Evolutionary conservation across 129 eudicot genomes (phyloP).

Genomic region (Mikania micrantha): DNA sequence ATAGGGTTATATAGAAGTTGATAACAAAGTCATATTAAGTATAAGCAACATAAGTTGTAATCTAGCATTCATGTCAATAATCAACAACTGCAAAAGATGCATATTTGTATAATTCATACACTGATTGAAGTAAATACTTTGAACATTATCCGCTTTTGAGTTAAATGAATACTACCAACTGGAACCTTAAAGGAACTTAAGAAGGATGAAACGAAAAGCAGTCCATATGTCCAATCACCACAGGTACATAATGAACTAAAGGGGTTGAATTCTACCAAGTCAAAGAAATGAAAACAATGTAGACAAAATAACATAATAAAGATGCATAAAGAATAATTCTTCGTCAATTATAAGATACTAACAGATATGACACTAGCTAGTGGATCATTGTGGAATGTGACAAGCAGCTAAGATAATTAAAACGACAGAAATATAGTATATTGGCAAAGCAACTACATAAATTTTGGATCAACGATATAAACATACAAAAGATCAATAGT

Average conservation of each 20-base stretch:
- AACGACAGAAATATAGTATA: not conserved
- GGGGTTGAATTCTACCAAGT: slow-evolving; percentile 16
- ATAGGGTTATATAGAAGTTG: too few relatives aligned
- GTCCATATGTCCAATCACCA: too few relatives aligned
- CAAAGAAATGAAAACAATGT: not conserved
- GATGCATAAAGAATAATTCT: not conserved
- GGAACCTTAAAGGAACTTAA: too few relatives aligned
- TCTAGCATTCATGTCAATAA: slow-evolving; percentile 15
- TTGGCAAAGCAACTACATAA: too few relatives aligned
- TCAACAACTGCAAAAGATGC: slow-evolving; percentile 5
- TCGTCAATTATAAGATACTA: not conserved
- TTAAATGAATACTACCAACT: not conserved
- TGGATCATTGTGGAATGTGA: not conserved
- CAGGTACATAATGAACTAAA: not conserved
- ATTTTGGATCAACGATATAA: too few relatives aligned
- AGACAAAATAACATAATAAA: not conserved
- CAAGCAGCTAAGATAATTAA: not conserved
- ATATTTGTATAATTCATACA: not conserved
- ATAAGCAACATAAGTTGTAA: too few relatives aligned
- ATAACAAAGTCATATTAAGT: too few relatives aligned
- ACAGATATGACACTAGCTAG: not conserved
- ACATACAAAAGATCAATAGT: too few relatives aligned
- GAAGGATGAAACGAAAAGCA: slow-evolving; percentile 38
- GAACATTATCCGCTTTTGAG: not conserved
- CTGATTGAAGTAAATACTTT: not conserved